Conservation (phyloP, 306 rosid genomes). For the Glycine tomentella region DNA sequence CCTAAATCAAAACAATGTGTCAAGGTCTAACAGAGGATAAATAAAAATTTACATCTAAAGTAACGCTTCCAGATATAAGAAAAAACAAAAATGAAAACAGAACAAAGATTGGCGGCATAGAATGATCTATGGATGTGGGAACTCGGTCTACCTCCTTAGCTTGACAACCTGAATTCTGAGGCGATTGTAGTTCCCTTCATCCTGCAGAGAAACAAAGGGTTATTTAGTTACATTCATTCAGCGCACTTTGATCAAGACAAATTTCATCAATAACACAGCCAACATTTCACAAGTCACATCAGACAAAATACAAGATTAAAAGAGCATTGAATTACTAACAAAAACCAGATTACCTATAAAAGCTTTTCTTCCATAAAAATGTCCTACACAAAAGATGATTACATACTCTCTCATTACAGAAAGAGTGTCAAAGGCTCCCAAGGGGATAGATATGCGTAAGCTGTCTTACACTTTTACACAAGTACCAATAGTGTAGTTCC, state of each 20-base stretch:
- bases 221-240: slow-evolving; percentile 15
- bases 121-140: slow-evolving; percentile 29
- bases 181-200: slow-evolving; percentile 29
- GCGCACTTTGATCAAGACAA: not conserved
- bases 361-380: not conserved
- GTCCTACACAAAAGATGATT: not conserved
- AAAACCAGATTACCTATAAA: not conserved
- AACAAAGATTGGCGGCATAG: slow-evolving; percentile 24
- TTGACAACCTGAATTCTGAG: slow-evolving; percentile 40
- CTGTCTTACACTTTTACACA: not conserved
- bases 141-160: slow-evolving; percentile 32
- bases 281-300: not conserved
- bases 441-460: not conserved
- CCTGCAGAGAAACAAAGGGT: slow-evolving; percentile 42
- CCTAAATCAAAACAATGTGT: slow-evolving; percentile 28
- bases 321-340: not conserved
- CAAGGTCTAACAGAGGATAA: slow-evolving; percentile 35
- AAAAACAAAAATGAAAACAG: not conserved
- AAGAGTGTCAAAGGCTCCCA: not conserved
- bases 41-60: not conserved
- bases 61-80: not conserved
- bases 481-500: not conserved
- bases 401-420: not conserved
- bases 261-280: not conserved
- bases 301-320: not conserved